These are phyloP conservation scores for Neonectria neomacrospora DNA, from an alignment of 2,329 filamentous ascomycete genomes.

Conservation along the genomic window DNA sequence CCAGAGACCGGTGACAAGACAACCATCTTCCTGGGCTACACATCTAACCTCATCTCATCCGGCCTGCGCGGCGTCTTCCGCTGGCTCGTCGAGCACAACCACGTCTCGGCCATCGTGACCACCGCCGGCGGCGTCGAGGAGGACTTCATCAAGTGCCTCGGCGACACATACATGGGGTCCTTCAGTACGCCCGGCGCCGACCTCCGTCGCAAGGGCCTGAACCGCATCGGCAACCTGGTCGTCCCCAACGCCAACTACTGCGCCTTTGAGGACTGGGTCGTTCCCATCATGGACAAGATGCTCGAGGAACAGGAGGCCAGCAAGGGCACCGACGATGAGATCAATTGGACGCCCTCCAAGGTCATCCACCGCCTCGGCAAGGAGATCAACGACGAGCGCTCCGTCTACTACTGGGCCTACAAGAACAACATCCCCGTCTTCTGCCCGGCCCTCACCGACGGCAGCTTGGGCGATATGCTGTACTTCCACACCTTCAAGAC, in stretches of 20 bases:
- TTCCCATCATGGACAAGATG: constrained; percentile 95
- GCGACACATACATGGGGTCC: constrained; percentile 89
- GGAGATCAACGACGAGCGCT: constrained; percentile 92
- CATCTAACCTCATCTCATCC: constrained; percentile 96
- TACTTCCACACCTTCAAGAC: constrained; percentile 98
- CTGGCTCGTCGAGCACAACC: constrained; percentile 91
- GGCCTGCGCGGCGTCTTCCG: constrained; percentile 91
- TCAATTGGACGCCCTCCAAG: constrained; percentile 94
- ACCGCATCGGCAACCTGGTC: constrained; percentile 94
- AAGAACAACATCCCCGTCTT: constrained; percentile 98
- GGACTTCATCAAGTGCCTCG: constrained; percentile 98
- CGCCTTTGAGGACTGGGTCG: constrained; percentile 96
- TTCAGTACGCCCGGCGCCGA: constrained; percentile 82
- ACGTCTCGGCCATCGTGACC: constrained; percentile 93
- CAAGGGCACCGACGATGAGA: constrained; percentile 73
- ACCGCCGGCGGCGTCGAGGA: constrained; percentile 96
- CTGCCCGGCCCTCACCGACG: constrained; percentile 94
- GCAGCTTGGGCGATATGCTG: constrained; percentile 95
- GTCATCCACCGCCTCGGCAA: constrained; percentile 89
- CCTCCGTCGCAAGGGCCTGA: constrained; percentile 86
- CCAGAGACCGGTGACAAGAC: constrained; percentile 81
- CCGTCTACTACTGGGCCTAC: constrained; percentile 97
- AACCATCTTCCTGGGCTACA: constrained; percentile 97
- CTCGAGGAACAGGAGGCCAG: constrained; percentile 90
- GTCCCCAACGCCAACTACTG: constrained; percentile 98